These are phyloP conservation scores for Cystobasidium onofrii DNA, from an alignment of 768 basidiomycete genomes.

Conservation along the genomic window DNA sequence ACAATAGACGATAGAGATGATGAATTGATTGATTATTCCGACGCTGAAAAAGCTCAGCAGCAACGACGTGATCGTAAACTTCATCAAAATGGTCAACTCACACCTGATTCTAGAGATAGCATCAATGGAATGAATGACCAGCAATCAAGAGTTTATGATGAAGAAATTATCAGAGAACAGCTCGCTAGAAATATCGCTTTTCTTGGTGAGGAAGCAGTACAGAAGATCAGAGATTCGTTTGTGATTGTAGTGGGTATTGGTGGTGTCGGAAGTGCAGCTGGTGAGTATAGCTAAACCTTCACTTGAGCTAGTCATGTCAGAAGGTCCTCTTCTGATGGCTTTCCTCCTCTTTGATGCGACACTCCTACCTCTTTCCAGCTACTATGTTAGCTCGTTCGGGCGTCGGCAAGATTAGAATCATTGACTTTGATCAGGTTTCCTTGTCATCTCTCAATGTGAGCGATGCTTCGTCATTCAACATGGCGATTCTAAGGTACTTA, in stretches of 20 bases:
- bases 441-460: conserved; percentile 73
- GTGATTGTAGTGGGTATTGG: conserved; percentile 92
- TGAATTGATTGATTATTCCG: conserved; percentile 5
- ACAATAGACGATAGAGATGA: conserved; percentile 9
- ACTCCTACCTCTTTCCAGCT: conserved; percentile 27
- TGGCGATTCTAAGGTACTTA: no score
- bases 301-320: no score
- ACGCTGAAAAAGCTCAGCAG: conserved; percentile 35
- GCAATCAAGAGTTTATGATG: conserved; percentile 46
- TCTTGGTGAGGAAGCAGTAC: conserved; percentile 82
- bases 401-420: conserved; percentile 39
- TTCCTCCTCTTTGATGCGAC: no score
- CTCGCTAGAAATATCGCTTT: conserved; percentile 90
- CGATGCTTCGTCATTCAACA: no score
- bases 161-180: conserved; percentile 77
- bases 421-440: conserved; percentile 91
- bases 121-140: background rate
- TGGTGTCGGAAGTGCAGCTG: conserved; percentile 90
- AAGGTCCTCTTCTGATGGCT: no score
- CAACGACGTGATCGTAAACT: conserved; percentile 26
- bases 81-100: background rate
- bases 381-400: conserved; percentile 41
- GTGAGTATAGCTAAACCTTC: conserved; percentile 53
- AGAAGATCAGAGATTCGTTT: conserved; percentile 59
- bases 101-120: background rate